Evolutionary conservation across 495 filamentous ascomycete species (phyloP).

Genomic region (Letharia lupina): DNA sequence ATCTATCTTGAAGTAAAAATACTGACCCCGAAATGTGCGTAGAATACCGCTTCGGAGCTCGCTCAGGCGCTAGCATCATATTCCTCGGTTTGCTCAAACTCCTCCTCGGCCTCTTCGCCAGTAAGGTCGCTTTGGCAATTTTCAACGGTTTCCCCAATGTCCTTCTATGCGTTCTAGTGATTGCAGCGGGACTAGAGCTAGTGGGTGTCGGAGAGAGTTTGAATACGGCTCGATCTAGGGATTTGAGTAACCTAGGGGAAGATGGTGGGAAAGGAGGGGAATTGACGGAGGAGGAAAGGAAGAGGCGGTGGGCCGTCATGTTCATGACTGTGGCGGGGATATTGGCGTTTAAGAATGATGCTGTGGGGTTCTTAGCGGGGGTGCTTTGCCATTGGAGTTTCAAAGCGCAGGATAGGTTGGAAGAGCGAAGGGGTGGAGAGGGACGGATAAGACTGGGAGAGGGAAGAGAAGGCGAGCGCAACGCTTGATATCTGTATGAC

Average conservation of each 20-base stretch:
- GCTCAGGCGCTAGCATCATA: slow-evolving; percentile 75
- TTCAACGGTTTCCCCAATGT: slow-evolving; percentile 61
- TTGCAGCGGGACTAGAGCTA: slow-evolving; percentile 80
- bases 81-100: slow-evolving; percentile 72
- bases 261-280: slow-evolving; percentile 29
- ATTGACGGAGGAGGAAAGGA: slow-evolving; percentile 52
- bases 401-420: slow-evolving; percentile 28
- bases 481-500: neutral
- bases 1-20: neutral
- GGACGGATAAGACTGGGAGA: slow-evolving; percentile 8
- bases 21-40: neutral
- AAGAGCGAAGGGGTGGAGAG: slow-evolving; percentile 1
- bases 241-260: slow-evolving; percentile 34
- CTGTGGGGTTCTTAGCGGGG: slow-evolving; percentile 74
- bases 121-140: slow-evolving; percentile 57
- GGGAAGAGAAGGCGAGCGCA: neutral
- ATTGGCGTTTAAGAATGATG: slow-evolving; percentile 84
- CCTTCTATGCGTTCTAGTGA: slow-evolving; percentile 76
- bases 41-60: slow-evolving; percentile 67
- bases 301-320: slow-evolving; percentile 76
- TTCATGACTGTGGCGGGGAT: slow-evolving; percentile 71
- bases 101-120: slow-evolving; percentile 62
- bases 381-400: slow-evolving; percentile 59
- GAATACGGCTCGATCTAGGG: slow-evolving; percentile 58
- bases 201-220: slow-evolving; percentile 74